Conservation (phyloP, 73 alveolate genomes). For the Loxodes magnus region DNA sequence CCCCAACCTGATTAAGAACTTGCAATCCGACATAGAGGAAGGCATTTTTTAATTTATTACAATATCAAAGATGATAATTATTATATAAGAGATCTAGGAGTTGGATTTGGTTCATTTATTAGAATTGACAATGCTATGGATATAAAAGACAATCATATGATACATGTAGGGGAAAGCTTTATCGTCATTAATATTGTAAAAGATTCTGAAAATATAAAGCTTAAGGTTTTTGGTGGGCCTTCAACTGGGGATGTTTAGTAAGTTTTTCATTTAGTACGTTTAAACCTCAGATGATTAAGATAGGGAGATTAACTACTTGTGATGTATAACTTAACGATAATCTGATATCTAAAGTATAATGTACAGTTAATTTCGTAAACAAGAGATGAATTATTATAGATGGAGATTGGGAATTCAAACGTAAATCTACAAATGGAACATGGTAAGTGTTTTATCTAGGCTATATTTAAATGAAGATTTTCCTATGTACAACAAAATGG, state of each 20-base stretch:
- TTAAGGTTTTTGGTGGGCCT: constrained; percentile 26
- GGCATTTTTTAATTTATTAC: constrained; percentile 57
- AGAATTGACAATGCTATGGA: constrained; percentile 32
- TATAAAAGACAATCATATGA: constrained; percentile 53
- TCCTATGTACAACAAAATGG: constrained; percentile 54
- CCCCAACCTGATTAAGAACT: constrained; percentile 23
- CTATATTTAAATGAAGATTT: constrained; percentile 59
- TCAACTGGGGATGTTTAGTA: constrained; percentile 27
- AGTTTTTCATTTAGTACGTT: neutral
- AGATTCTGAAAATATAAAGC: constrained; percentile 26
- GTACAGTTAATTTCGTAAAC: constrained; percentile 37
- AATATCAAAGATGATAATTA: constrained; percentile 37
- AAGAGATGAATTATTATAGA: constrained; percentile 42
- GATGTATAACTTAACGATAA: constrained; percentile 55
- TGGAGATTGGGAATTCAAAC: constrained; percentile 46
- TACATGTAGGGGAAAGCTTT: constrained; percentile 70
- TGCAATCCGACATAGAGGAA: constrained; percentile 49
- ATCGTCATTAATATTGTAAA: constrained; percentile 49
- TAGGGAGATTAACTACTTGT: constrained; percentile 51
- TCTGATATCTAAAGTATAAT: constrained; percentile 49
- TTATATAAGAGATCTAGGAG: constrained; percentile 60
- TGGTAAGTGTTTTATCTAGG: no score
- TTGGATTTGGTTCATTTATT: constrained; percentile 74
- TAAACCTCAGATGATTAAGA: neutral
- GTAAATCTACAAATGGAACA: constrained; percentile 67